Percentiles rank a stretch among this genome's conserved stretches.
Conservation (phyloP, 352 stramenopile genomes). For the Globisporangium nunn region DNA sequence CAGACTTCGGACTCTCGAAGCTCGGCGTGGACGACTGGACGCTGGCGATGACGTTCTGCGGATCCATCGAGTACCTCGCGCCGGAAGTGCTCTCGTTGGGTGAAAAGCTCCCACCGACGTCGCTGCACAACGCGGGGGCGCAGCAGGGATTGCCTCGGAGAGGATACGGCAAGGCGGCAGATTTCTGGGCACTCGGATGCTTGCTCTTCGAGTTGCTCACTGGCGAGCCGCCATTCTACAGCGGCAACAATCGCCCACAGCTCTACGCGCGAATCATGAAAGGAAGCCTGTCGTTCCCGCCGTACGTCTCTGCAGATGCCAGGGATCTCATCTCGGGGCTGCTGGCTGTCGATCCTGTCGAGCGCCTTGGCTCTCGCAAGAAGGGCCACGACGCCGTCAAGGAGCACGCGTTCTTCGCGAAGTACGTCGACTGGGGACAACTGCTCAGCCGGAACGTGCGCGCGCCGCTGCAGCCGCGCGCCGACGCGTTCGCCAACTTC, state of each 20-base stretch:
- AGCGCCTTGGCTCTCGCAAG: slow-evolving; percentile 46
- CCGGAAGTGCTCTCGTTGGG: slow-evolving; percentile 63
- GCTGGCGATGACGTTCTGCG: slow-evolving; percentile 75
- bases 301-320: slow-evolving; percentile 42
- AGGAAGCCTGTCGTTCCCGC: slow-evolving; percentile 35
- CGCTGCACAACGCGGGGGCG: background rate
- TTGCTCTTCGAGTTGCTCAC: slow-evolving; percentile 90
- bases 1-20: slow-evolving; percentile 89
- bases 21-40: slow-evolving; percentile 54
- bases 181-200: slow-evolving; percentile 85
- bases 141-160: slow-evolving; percentile 9
- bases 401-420: slow-evolving; percentile 59
- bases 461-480: slow-evolving; percentile 58
- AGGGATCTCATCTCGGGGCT: slow-evolving; percentile 43
- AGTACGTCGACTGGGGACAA: slow-evolving; percentile 58
- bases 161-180: slow-evolving; percentile 82
- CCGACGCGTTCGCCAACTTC: slow-evolving; percentile 77
- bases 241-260: slow-evolving; percentile 42
- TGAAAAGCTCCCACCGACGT: slow-evolving; percentile 15
- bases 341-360: slow-evolving; percentile 39
- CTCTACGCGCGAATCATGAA: slow-evolving; percentile 63
- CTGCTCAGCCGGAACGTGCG: slow-evolving; percentile 34
- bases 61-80: slow-evolving; percentile 84
- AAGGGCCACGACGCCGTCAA: slow-evolving; percentile 41
- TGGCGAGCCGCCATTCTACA: slow-evolving; percentile 82